Evolutionary conservation across 345 rosid species (phyloP).

Genomic region (Hibiscus trionum): DNA sequence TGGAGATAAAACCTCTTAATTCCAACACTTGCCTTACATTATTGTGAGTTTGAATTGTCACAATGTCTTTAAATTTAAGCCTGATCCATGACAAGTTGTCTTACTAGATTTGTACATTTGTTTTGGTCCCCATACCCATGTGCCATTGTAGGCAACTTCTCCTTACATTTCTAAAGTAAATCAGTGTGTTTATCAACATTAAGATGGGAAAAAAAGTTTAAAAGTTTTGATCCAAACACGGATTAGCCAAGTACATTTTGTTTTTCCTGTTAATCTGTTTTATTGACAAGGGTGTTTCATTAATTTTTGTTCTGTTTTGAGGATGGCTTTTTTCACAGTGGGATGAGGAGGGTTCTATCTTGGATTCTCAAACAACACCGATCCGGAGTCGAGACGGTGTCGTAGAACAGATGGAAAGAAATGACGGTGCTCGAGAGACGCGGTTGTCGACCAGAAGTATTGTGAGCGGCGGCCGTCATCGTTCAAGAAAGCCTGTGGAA

Average conservation of each 20-base stretch:
- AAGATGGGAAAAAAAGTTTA: too few species aligned
- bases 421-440: conserved; percentile 99
- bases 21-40: background rate
- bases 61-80: too few species aligned
- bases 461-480: conserved; percentile 99
- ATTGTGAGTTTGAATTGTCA: too few species aligned
- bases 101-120: background rate
- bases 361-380: conserved; percentile 70
- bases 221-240: background rate
- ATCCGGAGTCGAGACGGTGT: conserved; percentile 92
- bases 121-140: conserved; percentile 7
- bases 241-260: background rate
- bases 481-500: conserved; percentile 99
- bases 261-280: background rate
- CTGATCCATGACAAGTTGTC: too few species aligned
- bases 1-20: too few species aligned
- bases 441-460: conserved; percentile 83
- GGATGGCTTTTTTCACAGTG: conserved; percentile 28
- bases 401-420: conserved; percentile 99
- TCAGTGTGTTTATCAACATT: too few species aligned
- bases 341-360: conserved; percentile 81
- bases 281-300: too few species aligned
- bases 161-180: background rate
- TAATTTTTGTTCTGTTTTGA: background rate
- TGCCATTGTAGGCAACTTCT: background rate